Evolutionary conservation across 2,329 filamentous ascomycete species (phyloP), one percentile per base, ranked within the genome.

Genomic region (Sordariomycetes sp.): DNA sequence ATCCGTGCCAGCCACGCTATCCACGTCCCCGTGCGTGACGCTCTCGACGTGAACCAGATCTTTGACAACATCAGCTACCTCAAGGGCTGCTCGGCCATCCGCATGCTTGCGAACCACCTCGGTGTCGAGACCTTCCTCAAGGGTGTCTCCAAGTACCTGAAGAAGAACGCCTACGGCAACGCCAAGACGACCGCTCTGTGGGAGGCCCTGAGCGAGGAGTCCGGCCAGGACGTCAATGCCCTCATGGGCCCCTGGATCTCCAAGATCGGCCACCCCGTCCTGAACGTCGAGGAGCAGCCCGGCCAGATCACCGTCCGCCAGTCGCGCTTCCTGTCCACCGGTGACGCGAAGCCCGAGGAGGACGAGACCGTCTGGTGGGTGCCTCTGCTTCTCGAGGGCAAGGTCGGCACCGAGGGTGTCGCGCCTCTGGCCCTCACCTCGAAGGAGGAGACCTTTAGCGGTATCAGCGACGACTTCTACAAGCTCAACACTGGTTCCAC

Each of bases 31-130:
- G 94, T 99, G 34, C 86, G 86, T 65, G 92, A 97, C 70, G 94
- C 92, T 34, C 82, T 97, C 12, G 94, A 97, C 65, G 90, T 97
- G 63, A 95, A 97, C 71, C 94, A 99, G 72, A 96, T 97, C 63
- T 99, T 99, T 68, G 94, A 99, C 70, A 83, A 87, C 70, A 97
- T 99, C 73, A 95, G 89, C 73, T 99, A 97, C 70, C 79, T 95
- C 62, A 97, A 99, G 76, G 94, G 94, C 40, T 96, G 90, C 75
- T 96, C 93, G 2, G 89, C 94, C 60, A 94, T 99, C 68, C 88
- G 94, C 68, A 99, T 99, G 94, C 75, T 99, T 65, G 93, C 90
- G 65, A 87, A 88, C 66, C 89, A 97, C 71, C 83, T 99, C 20
- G 91, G 91, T 16, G 86, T 88, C 57, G 85, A 96, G 66, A 88